phyloP scores from a whole-genome alignment of 2,329 filamentous ascomycete species.

The Neonectria neomacrospora region DNA sequence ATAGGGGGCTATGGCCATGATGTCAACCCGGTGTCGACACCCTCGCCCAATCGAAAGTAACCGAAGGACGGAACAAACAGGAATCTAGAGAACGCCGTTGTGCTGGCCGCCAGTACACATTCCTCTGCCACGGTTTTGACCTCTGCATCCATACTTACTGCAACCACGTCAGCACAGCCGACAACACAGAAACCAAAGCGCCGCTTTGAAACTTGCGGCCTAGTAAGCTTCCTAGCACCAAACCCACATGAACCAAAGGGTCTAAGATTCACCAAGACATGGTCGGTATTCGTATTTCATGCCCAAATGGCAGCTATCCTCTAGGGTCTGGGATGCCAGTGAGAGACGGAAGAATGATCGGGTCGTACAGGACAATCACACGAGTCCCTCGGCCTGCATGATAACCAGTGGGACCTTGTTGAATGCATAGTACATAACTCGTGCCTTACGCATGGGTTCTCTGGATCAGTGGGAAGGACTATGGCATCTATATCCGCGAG shows the following conservation, averaged over 20 bases:
- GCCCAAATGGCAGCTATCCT: neutral
- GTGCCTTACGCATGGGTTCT: neutral
- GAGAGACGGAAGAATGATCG: neutral
- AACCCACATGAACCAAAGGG: neutral
- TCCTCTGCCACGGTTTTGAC: neutral
- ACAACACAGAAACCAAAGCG: neutral
- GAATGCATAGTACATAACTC: neutral
- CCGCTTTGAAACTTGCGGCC: neutral
- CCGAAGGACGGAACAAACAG: neutral
- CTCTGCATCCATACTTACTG: too few relatives aligned
- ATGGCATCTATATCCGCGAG: neutral
- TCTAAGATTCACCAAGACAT: neutral
- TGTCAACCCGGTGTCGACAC: neutral
- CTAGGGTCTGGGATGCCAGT: too few relatives aligned
- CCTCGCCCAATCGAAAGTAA: neutral
- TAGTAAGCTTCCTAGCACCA: neutral
- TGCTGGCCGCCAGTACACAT: neutral
- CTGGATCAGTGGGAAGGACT: neutral
- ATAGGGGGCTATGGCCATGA: neutral
- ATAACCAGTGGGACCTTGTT: neutral
- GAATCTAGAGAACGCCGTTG: neutral
- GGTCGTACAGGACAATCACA: neutral
- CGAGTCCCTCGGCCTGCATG: too few relatives aligned
- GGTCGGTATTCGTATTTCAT: neutral
- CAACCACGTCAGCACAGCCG: neutral